Evolutionary conservation across 148 eudicot species (phyloP), one percentile per base, ranked within the genome.

Genomic region (Amaranthus palmeri): DNA sequence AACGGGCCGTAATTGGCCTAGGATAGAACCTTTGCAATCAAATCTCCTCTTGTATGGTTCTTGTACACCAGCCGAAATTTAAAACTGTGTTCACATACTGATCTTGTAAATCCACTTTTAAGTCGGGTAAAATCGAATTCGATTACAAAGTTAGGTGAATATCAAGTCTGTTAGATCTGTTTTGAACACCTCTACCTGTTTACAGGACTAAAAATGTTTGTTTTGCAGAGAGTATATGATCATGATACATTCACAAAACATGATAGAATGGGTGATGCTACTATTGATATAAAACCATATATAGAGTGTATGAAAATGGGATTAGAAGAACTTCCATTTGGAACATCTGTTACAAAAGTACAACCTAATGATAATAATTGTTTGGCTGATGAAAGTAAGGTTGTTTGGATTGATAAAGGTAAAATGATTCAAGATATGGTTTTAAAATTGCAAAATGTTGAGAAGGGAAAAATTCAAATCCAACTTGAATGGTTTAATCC

Each of bases 211-310:
- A 25, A 1, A 25, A 25, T 25, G 36, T 50, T 17, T 44, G 5
- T 25, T 25, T 25, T 25, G 44, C 72, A 81, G 85, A 69, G 50
- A 2, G 85, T 79, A 10, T 79, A 57, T 13, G 82, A 79, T 76
- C 75, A 78, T 54, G 85, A 82, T 53, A 78, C 74, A 11, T 76
- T 78, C 51, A 72, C 82, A 2, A 75, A 69, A 49, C 82, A 78
- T 40, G 85, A 82, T 48, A 67, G 62, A 25, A 82, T 82, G 85
- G 85, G 85, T 9, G 78, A 68, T 42, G 85, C 85, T 3, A 46
- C 14, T 3, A 78, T 82, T 17, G 82, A 75, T n/a, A 72, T 82
- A 0, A 64, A 42, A 45, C 77, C 85, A 10, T 82, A 82, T 15
- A 12, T 79, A 42, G 82, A 82, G 74, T 82, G 80, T 53, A 51